Percentiles rank a stretch among this genome's conserved stretches.
Evolutionary conservation across 192 early-diverging fungal species (phyloP).

Genomic region (Funneliformis geosporum): DNA sequence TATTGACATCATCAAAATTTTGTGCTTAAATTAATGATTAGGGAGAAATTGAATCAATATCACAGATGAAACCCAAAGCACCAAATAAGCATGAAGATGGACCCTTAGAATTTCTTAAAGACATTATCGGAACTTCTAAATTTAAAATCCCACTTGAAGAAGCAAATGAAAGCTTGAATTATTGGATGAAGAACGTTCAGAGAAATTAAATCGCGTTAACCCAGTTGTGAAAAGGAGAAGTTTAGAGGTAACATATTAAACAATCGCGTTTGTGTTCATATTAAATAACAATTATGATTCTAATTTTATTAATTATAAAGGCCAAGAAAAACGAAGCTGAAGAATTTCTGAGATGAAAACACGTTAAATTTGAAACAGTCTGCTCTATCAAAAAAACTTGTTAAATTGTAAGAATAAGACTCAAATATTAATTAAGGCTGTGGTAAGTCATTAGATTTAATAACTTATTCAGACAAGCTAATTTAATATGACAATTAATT

Average conservation of each 20-base stretch:
- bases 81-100: conserved; percentile 91
- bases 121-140: conserved; percentile 92
- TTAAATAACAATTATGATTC: too few relatives aligned
- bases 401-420: conserved; percentile 37
- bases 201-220: conserved; percentile 81
- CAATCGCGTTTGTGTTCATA: not conserved
- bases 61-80: conserved; percentile 98
- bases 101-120: conserved; percentile 93
- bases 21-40: conserved; percentile 34
- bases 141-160: conserved; percentile 86
- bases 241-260: not conserved
- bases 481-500: too few relatives aligned
- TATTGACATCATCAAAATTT: not conserved
- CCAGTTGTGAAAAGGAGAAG: too few relatives aligned
- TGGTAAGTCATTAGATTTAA: conserved; percentile 35
- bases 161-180: conserved; percentile 60
- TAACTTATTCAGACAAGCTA: too few relatives aligned
- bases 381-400: conserved; percentile 70
- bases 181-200: conserved; percentile 72
- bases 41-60: conserved; percentile 98
- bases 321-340: conserved; percentile 80
- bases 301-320: conserved; percentile 21
- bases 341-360: conserved; percentile 81
- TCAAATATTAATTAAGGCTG: conserved; percentile 39
- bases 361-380: conserved; percentile 73